phyloP scores from a whole-genome alignment of 2,329 filamentous ascomycete genomes.

The Akanthomyces muscarius region DNA sequence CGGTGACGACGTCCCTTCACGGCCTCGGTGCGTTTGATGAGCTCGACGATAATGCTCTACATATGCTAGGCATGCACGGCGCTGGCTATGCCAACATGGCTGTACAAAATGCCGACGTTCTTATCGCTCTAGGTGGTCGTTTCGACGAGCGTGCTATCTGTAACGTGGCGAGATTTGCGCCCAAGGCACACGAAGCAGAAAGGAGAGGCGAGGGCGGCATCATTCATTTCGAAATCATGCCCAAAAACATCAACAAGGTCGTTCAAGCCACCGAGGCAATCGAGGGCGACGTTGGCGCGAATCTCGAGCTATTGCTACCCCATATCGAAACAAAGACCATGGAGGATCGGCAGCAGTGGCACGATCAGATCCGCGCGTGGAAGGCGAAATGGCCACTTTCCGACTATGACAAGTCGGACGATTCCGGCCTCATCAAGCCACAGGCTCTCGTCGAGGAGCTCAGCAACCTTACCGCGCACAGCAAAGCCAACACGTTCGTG shows the following conservation, averaged over 20 bases:
- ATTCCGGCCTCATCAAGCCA: constrained; percentile 76
- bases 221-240: constrained; percentile 96
- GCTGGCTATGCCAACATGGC: constrained; percentile 96
- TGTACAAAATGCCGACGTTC: constrained; percentile 93
- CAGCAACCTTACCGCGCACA: constrained; percentile 73
- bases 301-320: constrained; percentile 69
- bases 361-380: constrained; percentile 83
- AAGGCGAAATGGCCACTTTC: constrained; percentile 84
- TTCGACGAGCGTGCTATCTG: constrained; percentile 95
- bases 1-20: constrained; percentile 93
- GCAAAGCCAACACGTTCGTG: constrained; percentile 83
- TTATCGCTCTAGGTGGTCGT: constrained; percentile 87
- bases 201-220: constrained; percentile 83
- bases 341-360: constrained; percentile 76
- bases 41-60: constrained; percentile 85
- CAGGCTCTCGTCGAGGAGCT: constrained; percentile 90
- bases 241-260: constrained; percentile 99
- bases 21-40: constrained; percentile 91
- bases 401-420: constrained; percentile 65
- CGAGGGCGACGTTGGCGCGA: constrained; percentile 86
- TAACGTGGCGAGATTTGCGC: constrained; percentile 80
- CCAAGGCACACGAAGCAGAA: constrained; percentile 70
- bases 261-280: constrained; percentile 94
- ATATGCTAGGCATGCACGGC: constrained; percentile 99
- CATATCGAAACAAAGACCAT: constrained; percentile 56